A percentile compares a stretch with the other conserved stretches of the same genome.
phyloP scores from a whole-genome alignment of 768 basidiomycete genomes.

The Suillus tomentosus region DNA sequence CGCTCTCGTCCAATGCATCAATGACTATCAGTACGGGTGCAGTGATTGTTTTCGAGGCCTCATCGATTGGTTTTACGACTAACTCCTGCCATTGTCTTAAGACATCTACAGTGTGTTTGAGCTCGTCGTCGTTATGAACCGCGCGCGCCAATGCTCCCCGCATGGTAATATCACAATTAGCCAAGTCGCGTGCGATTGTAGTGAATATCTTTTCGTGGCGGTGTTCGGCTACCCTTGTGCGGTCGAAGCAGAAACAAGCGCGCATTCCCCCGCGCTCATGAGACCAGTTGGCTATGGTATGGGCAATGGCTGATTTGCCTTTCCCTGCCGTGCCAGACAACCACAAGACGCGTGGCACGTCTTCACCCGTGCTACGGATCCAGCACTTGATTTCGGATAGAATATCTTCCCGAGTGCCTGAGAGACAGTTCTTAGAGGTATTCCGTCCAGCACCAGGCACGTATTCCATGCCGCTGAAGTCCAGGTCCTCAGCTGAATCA shows the following conservation, averaged over 20 bases:
- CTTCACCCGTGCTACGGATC: conserved; percentile 9
- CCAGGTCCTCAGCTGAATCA: neutral
- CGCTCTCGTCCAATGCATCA: conserved; percentile 26
- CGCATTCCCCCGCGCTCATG: conserved; percentile 18
- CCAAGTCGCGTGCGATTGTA: neutral
- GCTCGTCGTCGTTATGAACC: neutral
- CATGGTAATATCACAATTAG: conserved; percentile 2
- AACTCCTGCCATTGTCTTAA: conserved; percentile 20
- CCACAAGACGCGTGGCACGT: conserved; percentile 13
- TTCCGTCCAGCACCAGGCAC: conserved; percentile 6
- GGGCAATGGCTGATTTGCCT: conserved; percentile 24
- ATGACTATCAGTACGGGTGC: conserved; percentile 27
- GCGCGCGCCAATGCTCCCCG: neutral
- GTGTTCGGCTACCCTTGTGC: conserved; percentile 6
- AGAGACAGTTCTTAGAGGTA: conserved; percentile 14
- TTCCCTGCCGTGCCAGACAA: conserved; percentile 17
- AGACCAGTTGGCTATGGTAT: conserved; percentile 18
- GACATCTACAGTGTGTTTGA: neutral
- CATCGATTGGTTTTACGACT: conserved; percentile 17
- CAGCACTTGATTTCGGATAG: conserved; percentile 20
- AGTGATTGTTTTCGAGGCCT: conserved; percentile 10
- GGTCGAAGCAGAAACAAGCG: conserved; percentile 19
- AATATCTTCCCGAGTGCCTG: conserved; percentile 15
- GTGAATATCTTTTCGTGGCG: conserved; percentile 8
- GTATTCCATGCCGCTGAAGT: conserved; percentile 5